These are phyloP conservation scores for Myriosclerotinia duriaeana DNA, from an alignment of 2,329 filamentous ascomycete genomes.

Conservation along the genomic window DNA sequence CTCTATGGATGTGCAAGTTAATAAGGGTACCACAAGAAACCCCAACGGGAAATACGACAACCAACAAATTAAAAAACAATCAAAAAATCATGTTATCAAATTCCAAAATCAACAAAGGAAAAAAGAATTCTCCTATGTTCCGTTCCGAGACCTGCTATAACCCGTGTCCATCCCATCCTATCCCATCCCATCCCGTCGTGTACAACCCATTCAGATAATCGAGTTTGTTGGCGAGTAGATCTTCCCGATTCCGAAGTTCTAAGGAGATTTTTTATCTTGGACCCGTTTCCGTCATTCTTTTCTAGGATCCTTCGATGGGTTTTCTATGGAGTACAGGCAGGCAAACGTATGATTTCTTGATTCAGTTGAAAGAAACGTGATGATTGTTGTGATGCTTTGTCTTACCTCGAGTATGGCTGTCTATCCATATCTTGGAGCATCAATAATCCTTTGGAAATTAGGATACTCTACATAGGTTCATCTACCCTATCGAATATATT, in stretches of 20 bases:
- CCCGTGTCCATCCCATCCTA: neutral
- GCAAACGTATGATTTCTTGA: neutral
- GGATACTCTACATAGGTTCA: no score
- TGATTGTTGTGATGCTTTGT: constrained; percentile 1
- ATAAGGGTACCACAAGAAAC: neutral
- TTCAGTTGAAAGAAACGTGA: neutral
- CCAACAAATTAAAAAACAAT: neutral
- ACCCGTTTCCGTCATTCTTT: neutral
- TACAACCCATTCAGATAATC: constrained; percentile 1
- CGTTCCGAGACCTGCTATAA: neutral
- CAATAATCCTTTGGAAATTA: no score
- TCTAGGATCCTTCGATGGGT: neutral
- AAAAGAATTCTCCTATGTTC: constrained; percentile 8
- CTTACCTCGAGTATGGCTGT: neutral
- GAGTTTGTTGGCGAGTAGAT: neutral
- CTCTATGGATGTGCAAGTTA: no score
- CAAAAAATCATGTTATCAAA: constrained; percentile 7
- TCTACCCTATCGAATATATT: no score
- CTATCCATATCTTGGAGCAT: no score
- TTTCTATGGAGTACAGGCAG: neutral
- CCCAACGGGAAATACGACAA: neutral
- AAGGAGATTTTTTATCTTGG: neutral
- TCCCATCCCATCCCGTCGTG: neutral
- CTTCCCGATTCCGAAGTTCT: neutral
- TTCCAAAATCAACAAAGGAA: neutral